These are phyloP conservation scores for Neolecta irregularis DNA, from an alignment of 1,139 yeast genomes.

Conservation along the genomic window DNA sequence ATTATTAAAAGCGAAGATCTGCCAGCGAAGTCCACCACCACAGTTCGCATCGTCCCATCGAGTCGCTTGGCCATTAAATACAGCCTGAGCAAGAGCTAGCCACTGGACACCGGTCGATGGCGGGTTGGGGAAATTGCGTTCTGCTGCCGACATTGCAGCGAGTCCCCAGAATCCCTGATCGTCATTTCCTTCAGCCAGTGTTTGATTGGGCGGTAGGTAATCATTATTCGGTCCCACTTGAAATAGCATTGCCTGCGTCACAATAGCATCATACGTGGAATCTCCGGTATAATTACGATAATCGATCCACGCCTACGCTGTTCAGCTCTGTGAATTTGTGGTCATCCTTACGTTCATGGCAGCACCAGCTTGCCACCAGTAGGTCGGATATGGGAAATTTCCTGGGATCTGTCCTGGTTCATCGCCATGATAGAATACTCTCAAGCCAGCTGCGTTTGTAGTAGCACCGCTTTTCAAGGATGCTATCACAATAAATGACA, in stretches of 20 bases:
- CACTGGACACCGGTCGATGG: slow-evolving; percentile 38
- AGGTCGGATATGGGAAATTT: slow-evolving; percentile 58
- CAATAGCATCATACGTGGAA: slow-evolving; percentile 39
- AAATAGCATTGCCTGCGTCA: slow-evolving; percentile 43
- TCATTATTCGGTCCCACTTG: slow-evolving; percentile 55
- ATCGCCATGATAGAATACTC: too few species aligned
- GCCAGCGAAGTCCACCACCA: slow-evolving; percentile 76
- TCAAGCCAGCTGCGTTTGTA: too few species aligned
- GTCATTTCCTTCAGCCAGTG: slow-evolving; percentile 75
- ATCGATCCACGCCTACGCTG: too few species aligned
- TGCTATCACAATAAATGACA: too few species aligned
- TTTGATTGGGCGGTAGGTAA: slow-evolving; percentile 61
- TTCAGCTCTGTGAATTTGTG: background rate
- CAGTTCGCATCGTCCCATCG: slow-evolving; percentile 59
- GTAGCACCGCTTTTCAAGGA: too few species aligned
- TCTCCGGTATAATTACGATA: slow-evolving; percentile 49
- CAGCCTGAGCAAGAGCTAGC: slow-evolving; percentile 58
- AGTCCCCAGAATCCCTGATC: slow-evolving; percentile 90
- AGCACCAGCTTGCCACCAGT: slow-evolving; percentile 94
- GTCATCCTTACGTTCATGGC: slow-evolving; percentile 33
- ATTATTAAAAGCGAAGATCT: slow-evolving; percentile 57
- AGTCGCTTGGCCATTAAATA: slow-evolving; percentile 56
- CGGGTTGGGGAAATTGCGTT: slow-evolving; percentile 59
- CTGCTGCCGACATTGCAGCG: slow-evolving; percentile 71
- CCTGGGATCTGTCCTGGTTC: too few species aligned